Evolutionary conservation across 1,284 basidiomycete genomes (phyloP), one percentile per base, ranked within the genome.

Genomic region (Microbotryomycetes sp.): DNA sequence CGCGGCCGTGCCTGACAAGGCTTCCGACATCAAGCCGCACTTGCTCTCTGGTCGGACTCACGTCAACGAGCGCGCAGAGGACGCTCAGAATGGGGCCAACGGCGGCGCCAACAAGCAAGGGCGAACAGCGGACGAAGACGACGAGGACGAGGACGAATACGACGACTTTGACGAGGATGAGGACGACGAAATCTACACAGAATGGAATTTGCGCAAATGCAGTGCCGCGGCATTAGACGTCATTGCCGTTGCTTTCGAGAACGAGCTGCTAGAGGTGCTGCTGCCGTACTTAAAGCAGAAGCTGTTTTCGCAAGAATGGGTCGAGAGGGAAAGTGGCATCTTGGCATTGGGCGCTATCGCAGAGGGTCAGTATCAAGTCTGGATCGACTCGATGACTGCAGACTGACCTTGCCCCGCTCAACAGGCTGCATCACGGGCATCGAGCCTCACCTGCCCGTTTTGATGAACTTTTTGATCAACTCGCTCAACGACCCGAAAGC

Each of bases 181-280:
- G 69, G 91, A 92, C 9, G 94, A 98, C 66, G 94, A 97, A 72
- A 89, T 89, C 79, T 86, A 89, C n/a, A 93, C 91, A 9, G 92
- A 97, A 75, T 99, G 96, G 96, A 98, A 98, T 77, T 79, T 98
- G 66, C 83, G 96, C 68, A 99, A 99, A 78, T 99, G 96, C 75
- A 91, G 91, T 2, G 96, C 96, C 0, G 96, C 96, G 0, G 96
- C 96, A 2, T 80, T 99, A 61, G 96, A 99, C 75, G 94, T 99
- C 21, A 84, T 98, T 67, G 92, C 93, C 1, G 91, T 97, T 28
- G 85, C 89, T 56, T 98, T 97, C 72, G 85, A 86, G 52, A 82
- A 82, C 28, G 91, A 94, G 61, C 78, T 98, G 52, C 79, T 98
- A 69, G 88, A 89, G 68, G 88, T 96, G 47, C 79, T 98, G 23